Base-by-base conservation (phyloP, 176 grass and related monocot genomes). In the Canna indica region DNA sequence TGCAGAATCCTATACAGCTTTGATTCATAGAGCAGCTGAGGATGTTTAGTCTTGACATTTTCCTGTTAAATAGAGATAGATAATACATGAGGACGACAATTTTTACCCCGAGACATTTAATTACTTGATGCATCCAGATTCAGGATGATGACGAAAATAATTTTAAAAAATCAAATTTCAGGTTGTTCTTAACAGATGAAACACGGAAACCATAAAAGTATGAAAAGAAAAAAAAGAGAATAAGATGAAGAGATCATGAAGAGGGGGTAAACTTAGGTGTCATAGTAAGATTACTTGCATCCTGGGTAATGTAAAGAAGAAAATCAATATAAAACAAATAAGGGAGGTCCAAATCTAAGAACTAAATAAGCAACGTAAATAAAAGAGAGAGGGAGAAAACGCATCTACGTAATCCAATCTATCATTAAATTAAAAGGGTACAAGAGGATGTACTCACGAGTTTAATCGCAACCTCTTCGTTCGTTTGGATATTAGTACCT, bases 21-120 rank as follows among this genome's bases (percentile, higher is more conserved):
- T 64, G 87, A 88, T 77, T 95, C 91, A 20, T 91, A 95, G 1
- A 90, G 27, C 68, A 95, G 83, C 75, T 91, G 91, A 44, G 91
- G 91, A 83, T 95, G 91, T 60, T 88, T 91, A 77, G 85, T 95
- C 79, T 95, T 95, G 72, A 87, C 85, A 78, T 64, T 95, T 85
- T 95, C 91, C 91, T 95, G 53, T 7, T 73, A 48, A 82, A 83
- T 75, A 73, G 41, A 82, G 20, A 47, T 8, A 34, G 24, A 33
- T 15, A 7, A 12, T 32, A 13, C 28, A 63, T 10, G 10, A 32
- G 2, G 7, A 66, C 24, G 8, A 24, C 7, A 66, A 66, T 2
- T 13, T n/a, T 39, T 38, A 18, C 18, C 20, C 54, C 1, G 8
- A 54, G 50, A 16, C 50, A 17, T 54, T 10, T 5, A 54, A 7